Conservation (phyloP, 208 protist species). For the Kentomonas sorsogonicus region DNA sequence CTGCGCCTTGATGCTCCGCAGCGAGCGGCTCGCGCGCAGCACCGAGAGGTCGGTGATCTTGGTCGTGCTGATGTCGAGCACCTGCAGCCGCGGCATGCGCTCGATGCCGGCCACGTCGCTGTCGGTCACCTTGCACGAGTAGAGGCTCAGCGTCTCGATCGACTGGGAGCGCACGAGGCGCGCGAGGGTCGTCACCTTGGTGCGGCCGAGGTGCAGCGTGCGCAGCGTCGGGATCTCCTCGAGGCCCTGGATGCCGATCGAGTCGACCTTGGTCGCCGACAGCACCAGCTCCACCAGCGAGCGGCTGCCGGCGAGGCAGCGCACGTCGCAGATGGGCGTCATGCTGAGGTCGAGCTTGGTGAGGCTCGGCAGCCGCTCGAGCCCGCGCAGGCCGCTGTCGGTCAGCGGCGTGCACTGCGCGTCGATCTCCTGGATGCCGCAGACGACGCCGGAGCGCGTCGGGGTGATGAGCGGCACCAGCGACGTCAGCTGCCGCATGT, state of each 20-base stretch:
- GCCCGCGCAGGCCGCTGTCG: conserved; percentile 26
- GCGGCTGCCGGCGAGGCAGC: conserved; percentile 20
- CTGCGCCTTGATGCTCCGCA: conserved; percentile 54
- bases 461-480: conserved; percentile 38
- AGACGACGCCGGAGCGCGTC: conserved; percentile 15
- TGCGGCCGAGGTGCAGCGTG: conserved; percentile 33
- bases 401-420: conserved; percentile 45
- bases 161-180: conserved; percentile 24
- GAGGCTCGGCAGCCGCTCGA: conserved; percentile 34
- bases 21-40: conserved; percentile 30
- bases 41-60: conserved; percentile 52
- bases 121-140: conserved; percentile 35
- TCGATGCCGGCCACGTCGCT: conserved; percentile 26
- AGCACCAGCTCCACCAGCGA: conserved; percentile 40
- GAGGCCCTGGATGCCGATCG: conserved; percentile 30
- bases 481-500: conserved; percentile 41
- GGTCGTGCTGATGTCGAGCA: conserved; percentile 47
- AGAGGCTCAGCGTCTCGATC: conserved; percentile 32
- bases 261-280: conserved; percentile 31
- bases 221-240: conserved; percentile 32
- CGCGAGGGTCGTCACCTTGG: conserved; percentile 32
- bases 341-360: conserved; percentile 47
- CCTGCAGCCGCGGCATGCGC: conserved; percentile 32
- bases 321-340: conserved; percentile 47
- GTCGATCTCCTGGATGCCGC: conserved; percentile 50